Conservation (phyloP, 2,329 filamentous ascomycete genomes). For the Sporothrix humicola region DNA sequence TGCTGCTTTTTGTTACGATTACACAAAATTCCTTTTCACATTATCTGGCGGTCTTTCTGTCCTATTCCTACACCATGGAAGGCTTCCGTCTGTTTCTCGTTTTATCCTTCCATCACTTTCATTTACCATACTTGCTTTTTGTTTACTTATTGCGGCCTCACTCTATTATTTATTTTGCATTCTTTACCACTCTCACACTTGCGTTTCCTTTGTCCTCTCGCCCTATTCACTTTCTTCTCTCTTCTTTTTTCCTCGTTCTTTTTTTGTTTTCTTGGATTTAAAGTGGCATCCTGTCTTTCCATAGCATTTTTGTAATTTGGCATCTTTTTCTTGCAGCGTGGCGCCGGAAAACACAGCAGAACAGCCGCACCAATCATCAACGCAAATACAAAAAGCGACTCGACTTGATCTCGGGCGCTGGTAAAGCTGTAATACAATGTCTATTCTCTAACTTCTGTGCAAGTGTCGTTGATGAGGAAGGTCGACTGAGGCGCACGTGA, state of each 20-base stretch:
- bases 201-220: too few relatives aligned
- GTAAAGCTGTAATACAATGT: conserved; percentile 1
- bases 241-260: neutral
- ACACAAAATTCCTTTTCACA: neutral
- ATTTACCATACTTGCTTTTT: neutral
- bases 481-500: neutral
- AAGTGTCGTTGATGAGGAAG: neutral
- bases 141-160: neutral
- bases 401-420: conserved; percentile 6
- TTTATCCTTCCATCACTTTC: neutral
- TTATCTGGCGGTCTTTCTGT: neutral
- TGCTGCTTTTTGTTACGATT: neutral
- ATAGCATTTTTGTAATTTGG: conserved; percentile 35
- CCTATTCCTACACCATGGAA: neutral
- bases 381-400: conserved; percentile 7
- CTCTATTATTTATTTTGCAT: neutral
- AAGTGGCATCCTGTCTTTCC: conserved; percentile 24
- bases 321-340: conserved; percentile 35
- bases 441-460: neutral
- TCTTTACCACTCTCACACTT: neutral
- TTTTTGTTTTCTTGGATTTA: conserved; percentile 12
- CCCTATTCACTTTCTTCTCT: neutral
- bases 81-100: neutral
- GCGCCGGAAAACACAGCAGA: conserved; percentile 35
- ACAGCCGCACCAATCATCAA: conserved; percentile 26